Evolutionary conservation across 1,284 basidiomycete genomes (phyloP).

Genomic region (Cerioporus squamosus): DNA sequence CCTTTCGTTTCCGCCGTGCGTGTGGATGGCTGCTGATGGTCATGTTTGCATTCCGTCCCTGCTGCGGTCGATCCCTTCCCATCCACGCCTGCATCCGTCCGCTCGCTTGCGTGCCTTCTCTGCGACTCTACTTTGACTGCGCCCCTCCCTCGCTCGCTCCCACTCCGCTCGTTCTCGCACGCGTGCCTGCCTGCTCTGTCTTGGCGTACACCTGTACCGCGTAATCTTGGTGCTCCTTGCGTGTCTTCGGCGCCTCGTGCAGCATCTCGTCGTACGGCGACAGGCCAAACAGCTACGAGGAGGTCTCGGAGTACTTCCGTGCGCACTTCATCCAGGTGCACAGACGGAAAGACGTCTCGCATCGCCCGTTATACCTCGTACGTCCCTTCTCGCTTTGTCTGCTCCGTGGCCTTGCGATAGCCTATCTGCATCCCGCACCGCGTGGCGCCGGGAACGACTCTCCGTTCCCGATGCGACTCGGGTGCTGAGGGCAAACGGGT

Average conservation of each 20-base stretch:
- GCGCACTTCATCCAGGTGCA: conserved; percentile 79
- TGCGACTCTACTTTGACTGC: conserved; percentile 9
- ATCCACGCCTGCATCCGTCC: neutral
- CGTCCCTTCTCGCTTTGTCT: conserved; percentile 34
- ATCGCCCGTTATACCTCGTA: conserved; percentile 66
- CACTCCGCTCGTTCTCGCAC: neutral
- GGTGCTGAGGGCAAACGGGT: too few relatives aligned
- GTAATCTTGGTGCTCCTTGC: neutral
- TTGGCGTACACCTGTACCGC: conserved; percentile 2
- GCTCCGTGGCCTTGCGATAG: neutral
- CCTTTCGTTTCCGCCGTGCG: neutral
- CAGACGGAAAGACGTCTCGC: conserved; percentile 61
- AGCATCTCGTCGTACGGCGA: conserved; percentile 83
- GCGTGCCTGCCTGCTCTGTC: neutral
- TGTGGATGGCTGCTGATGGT: neutral
- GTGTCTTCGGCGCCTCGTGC: neutral
- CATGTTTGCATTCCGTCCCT: neutral
- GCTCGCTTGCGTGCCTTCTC: neutral
- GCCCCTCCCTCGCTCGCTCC: conserved; percentile 9
- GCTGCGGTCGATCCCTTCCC: conserved; percentile 19
- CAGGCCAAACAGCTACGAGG: conserved; percentile 70
- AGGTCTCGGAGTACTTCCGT: conserved; percentile 77
- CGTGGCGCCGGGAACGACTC: too few relatives aligned
- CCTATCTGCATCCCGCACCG: neutral
- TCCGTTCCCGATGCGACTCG: too few relatives aligned